These are phyloP conservation scores for Solanum rostratum DNA, from an alignment of 257 asterid species.

Conservation along the genomic window DNA sequence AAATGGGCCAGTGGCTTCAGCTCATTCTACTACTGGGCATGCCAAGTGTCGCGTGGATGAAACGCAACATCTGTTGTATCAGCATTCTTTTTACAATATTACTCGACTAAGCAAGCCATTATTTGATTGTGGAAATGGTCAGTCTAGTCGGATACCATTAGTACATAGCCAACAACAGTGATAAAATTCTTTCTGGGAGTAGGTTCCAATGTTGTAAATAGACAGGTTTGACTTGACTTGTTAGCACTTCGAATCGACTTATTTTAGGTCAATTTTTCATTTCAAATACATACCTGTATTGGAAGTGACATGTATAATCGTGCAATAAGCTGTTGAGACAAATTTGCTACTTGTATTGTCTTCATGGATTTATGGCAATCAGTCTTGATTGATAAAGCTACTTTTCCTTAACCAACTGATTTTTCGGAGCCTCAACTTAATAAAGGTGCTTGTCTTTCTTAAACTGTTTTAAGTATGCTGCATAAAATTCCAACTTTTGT, in stretches of 20 bases:
- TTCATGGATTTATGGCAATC: not conserved
- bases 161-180: slow-evolving; percentile 59
- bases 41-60: slow-evolving; percentile 2
- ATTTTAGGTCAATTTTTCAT: not conserved
- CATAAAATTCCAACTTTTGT: too few species aligned
- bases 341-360: not conserved
- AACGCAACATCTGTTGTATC: slow-evolving; percentile 9
- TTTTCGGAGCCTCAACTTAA: too few species aligned
- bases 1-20: not conserved
- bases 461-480: too few species aligned
- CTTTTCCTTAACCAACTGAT: too few species aligned
- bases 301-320: not conserved
- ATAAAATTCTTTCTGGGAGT: slow-evolving; percentile 35
- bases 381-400: not conserved
- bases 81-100: slow-evolving; percentile 16
- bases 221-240: slow-evolving; percentile 10
- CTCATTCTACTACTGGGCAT: not conserved
- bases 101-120: slow-evolving; percentile 2
- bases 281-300: not conserved
- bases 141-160: slow-evolving; percentile 28
- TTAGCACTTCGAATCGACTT: slow-evolving; percentile 24
- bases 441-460: not conserved
- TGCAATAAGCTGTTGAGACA: not conserved
- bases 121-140: slow-evolving; percentile 23
- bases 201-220: slow-evolving; percentile 35